Conservation (phyloP, 2,329 filamentous ascomycete genomes). For the Hortaea sp. region DNA sequence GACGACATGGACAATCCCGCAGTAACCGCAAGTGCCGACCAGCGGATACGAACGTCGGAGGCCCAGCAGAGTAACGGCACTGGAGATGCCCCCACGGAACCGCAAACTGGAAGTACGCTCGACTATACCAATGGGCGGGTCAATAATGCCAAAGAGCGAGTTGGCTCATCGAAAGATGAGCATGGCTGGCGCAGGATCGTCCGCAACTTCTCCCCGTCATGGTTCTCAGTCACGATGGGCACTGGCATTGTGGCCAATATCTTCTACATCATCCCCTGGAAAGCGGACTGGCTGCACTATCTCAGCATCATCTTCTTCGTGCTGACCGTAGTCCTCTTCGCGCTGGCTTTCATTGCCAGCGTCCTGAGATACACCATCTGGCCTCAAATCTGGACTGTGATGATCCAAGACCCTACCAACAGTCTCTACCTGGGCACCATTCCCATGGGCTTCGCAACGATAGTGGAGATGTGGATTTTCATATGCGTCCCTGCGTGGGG, state of each 20-base stretch:
- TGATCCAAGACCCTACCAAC: conserved; percentile 57
- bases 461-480: conserved; percentile 20
- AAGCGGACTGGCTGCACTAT: conserved; percentile 47
- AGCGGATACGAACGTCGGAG: neutral
- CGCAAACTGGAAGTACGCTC: neutral
- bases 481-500: conserved; percentile 22
- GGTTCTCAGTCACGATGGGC: conserved; percentile 42
- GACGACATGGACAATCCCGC: conserved; percentile 9
- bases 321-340: conserved; percentile 52
- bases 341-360: conserved; percentile 38
- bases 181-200: conserved; percentile 20
- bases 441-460: conserved; percentile 22
- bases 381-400: conserved; percentile 45
- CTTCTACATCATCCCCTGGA: conserved; percentile 53
- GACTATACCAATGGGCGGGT: neutral
- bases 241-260: conserved; percentile 58
- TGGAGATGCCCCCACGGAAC: neutral
- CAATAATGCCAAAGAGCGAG: too few species aligned
- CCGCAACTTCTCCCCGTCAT: conserved; percentile 21
- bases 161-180: conserved; percentile 7
- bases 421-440: conserved; percentile 52
- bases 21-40: conserved; percentile 3
- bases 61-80: neutral
- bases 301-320: conserved; percentile 53
- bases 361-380: conserved; percentile 54